A percentile compares a stretch with the other conserved stretches of the same genome.
Conservation (phyloP, 2,329 filamentous ascomycete genomes). For the Curvularia verruculosa region DNA sequence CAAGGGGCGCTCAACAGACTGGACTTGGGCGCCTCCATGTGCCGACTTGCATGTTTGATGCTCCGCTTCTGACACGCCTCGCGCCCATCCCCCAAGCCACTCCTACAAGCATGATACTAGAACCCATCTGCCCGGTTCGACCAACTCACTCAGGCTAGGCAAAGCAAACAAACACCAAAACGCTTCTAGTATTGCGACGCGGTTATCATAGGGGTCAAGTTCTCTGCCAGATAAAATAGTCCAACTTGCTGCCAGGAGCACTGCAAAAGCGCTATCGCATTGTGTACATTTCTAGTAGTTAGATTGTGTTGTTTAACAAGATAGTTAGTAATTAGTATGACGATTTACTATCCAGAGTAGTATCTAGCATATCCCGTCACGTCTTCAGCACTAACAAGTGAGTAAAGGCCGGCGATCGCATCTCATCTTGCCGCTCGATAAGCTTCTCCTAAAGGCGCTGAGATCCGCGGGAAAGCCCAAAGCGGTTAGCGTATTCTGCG, state of each 20-base stretch:
- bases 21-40: background rate
- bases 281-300: too few relatives aligned
- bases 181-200: too few relatives aligned
- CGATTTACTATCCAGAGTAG: too few relatives aligned
- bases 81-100: background rate
- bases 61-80: background rate
- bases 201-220: too few relatives aligned
- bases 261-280: too few relatives aligned
- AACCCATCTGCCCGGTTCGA: background rate
- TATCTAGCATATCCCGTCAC: too few relatives aligned
- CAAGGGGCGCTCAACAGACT: background rate
- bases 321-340: too few relatives aligned
- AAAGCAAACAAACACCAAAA: background rate
- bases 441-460: constrained; percentile 9
- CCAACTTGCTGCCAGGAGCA: too few relatives aligned
- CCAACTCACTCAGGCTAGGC: background rate
- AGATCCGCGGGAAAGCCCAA: constrained; percentile 12
- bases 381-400: background rate
- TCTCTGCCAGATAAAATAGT: too few relatives aligned
- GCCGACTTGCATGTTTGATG: background rate
- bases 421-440: constrained; percentile 2
- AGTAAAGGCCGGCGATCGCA: background rate
- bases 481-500: constrained; percentile 3
- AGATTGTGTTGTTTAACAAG: too few relatives aligned
- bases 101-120: background rate